A percentile compares a stretch with the other conserved stretches of the same genome.
Conservation (phyloP, 2,329 filamentous ascomycete genomes). For the Lasiodiplodia theobromae region DNA sequence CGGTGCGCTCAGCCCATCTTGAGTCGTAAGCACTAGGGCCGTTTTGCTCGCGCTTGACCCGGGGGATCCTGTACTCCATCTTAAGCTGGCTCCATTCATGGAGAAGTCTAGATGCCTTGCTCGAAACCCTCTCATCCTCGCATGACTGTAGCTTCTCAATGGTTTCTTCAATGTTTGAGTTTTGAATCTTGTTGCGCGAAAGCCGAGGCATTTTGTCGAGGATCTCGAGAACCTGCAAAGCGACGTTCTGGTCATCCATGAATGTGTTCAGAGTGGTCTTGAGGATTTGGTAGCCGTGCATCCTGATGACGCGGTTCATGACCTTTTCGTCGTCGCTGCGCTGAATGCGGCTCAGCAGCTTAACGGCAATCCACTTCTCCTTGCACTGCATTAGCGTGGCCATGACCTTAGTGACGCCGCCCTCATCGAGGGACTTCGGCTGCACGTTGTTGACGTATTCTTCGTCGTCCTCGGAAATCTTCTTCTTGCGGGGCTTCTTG, state of each 20-base stretch:
- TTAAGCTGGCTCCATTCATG: slow-evolving; percentile 89
- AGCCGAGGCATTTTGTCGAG: slow-evolving; percentile 87
- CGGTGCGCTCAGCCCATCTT: slow-evolving; percentile 69
- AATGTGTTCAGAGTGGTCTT: slow-evolving; percentile 86
- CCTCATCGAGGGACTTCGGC: slow-evolving; percentile 78
- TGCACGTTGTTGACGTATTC: slow-evolving; percentile 93
- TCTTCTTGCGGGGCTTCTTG: slow-evolving; percentile 93
- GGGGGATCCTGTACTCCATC: slow-evolving; percentile 89
- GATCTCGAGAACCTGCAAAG: slow-evolving; percentile 88
- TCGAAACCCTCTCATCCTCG: slow-evolving; percentile 76
- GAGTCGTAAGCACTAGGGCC: slow-evolving; percentile 47
- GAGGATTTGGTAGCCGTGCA: slow-evolving; percentile 96
- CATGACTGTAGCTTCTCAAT: slow-evolving; percentile 72
- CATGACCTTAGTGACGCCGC: slow-evolving; percentile 92
- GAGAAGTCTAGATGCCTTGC: slow-evolving; percentile 74
- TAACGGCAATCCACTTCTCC: slow-evolving; percentile 99
- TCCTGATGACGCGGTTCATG: slow-evolving; percentile 85
- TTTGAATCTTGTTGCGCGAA: slow-evolving; percentile 95
- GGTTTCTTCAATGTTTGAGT: slow-evolving; percentile 90
- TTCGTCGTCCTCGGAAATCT: slow-evolving; percentile 87
- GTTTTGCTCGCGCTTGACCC: slow-evolving; percentile 82
- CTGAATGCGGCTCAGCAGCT: slow-evolving; percentile 88
- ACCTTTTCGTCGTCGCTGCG: slow-evolving; percentile 85
- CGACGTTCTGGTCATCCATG: slow-evolving; percentile 86
- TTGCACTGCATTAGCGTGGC: slow-evolving; percentile 96